Conservation (phyloP, 2,329 filamentous ascomycete species). For the Bipolaris zeicola region DNA sequence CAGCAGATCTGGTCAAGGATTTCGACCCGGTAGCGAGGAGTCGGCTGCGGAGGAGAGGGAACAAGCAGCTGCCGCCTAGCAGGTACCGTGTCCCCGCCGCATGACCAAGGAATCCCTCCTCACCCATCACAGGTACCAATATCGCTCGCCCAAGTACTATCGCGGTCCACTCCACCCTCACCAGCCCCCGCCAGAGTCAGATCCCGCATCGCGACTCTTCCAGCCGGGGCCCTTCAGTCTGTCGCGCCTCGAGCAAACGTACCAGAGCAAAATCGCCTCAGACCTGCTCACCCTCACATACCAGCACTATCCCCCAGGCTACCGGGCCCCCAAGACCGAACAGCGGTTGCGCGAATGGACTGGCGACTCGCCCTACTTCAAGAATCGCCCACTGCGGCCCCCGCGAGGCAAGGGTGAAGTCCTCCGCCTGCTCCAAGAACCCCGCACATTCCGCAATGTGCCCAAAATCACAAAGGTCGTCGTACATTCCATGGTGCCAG, state of each 20-base stretch:
- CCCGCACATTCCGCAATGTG: conserved; percentile 79
- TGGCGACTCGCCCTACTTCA: conserved; percentile 90
- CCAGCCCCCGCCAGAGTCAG: conserved; percentile 83
- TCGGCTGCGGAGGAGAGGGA: conserved; percentile 50
- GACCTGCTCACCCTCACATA: conserved; percentile 92
- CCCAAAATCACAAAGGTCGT: conserved; percentile 82
- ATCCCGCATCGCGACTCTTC: conserved; percentile 86
- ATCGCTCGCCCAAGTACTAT: conserved; percentile 91
- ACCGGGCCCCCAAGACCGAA: conserved; percentile 60
- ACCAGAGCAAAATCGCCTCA: conserved; percentile 80
- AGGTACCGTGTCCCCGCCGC: conserved; percentile 50
- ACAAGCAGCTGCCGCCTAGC: conserved; percentile 56
- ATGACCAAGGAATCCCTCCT: neutral
- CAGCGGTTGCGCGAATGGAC: conserved; percentile 84
- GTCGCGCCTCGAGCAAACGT: conserved; percentile 88
- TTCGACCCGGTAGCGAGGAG: conserved; percentile 58
- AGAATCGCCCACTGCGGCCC: conserved; percentile 82
- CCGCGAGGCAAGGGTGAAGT: conserved; percentile 78
- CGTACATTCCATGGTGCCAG: conserved; percentile 74
- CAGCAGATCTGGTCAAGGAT: conserved; percentile 50
- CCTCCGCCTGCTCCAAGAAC: conserved; percentile 70
- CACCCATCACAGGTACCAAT: conserved; percentile 75
- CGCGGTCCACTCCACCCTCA: conserved; percentile 92
- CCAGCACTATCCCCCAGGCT: conserved; percentile 81
- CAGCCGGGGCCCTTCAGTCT: conserved; percentile 88